These are phyloP conservation scores for Stephania cephalantha DNA, from an alignment of 164 flowering plant species.

Conservation along the genomic window DNA sequence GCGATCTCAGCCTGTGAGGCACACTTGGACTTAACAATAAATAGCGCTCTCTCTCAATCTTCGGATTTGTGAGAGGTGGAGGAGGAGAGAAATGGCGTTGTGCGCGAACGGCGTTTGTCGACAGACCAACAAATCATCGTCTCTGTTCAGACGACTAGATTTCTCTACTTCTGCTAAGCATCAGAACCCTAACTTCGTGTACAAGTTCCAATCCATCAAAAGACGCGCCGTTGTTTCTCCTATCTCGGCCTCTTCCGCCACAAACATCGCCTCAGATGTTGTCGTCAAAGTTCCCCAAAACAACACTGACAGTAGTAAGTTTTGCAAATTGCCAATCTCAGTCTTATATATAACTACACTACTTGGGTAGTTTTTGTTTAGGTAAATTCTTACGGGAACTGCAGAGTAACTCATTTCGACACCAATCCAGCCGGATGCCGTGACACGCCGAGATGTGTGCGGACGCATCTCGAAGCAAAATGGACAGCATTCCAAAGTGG, in stretches of 20 bases:
- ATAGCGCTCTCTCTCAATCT: neutral
- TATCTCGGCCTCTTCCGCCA: constrained; percentile 11
- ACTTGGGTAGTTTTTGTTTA: too few relatives aligned
- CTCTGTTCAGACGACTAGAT: constrained; percentile 2
- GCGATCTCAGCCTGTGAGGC: too few relatives aligned
- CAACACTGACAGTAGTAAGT: constrained; percentile 1
- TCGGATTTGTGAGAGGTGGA: neutral
- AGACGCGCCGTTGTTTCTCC: constrained; percentile 2
- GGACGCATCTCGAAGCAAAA: too few relatives aligned
- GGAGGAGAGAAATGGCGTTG: constrained; percentile 10
- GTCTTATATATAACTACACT: too few relatives aligned
- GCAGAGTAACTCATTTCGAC: too few relatives aligned
- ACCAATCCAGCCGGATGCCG: too few relatives aligned
- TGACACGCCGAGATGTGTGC: too few relatives aligned
- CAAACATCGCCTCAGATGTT: constrained; percentile 11
- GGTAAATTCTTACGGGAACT: too few relatives aligned
- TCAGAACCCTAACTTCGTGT: constrained; percentile 10
- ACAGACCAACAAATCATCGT: constrained; percentile 1
- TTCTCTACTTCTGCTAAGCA: neutral
- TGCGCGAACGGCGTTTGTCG: constrained; percentile 8
- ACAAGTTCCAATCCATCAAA: constrained; percentile 6
- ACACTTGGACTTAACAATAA: neutral
- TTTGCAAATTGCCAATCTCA: too few relatives aligned
- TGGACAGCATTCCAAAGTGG: too few relatives aligned
- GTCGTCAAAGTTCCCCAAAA: constrained; percentile 11